phyloP scores from a whole-genome alignment of 345 rosid species.

The Citrus reticulata region DNA sequence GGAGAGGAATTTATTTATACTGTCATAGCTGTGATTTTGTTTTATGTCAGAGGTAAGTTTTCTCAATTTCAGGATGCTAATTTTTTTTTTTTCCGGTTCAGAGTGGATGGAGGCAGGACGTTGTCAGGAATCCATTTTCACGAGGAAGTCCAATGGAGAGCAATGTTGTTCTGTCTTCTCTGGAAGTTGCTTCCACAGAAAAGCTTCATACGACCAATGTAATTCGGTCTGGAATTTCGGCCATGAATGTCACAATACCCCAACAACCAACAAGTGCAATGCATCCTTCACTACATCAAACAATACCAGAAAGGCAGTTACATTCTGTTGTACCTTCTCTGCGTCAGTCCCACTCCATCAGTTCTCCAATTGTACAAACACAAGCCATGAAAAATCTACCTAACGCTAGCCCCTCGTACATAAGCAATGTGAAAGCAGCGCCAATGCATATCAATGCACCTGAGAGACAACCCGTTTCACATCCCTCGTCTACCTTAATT shows the following conservation, averaged over 20 bases:
- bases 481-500: constrained; percentile 11
- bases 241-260: constrained; percentile 16
- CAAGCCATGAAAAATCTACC: constrained; percentile 12
- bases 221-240: constrained; percentile 24
- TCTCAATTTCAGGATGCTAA: not conserved
- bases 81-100: constrained; percentile 24
- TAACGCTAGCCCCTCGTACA: not conserved
- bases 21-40: not conserved
- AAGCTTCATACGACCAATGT: constrained; percentile 8
- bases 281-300: constrained; percentile 39
- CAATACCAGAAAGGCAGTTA: constrained; percentile 29
- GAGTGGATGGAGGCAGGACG: constrained; percentile 68
- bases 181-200: constrained; percentile 12
- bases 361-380: constrained; percentile 10
- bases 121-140: constrained; percentile 56
- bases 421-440: constrained; percentile 9
- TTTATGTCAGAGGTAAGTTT: not conserved
- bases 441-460: constrained; percentile 4
- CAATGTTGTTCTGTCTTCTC: constrained; percentile 18
- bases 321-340: constrained; percentile 9
- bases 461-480: constrained; percentile 26
- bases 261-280: constrained; percentile 32
- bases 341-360: constrained; percentile 17
- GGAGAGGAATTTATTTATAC: too few relatives aligned
- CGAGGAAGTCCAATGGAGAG: constrained; percentile 37